A percentile compares a stretch with the other conserved stretches of the same genome.
Conservation (phyloP, 495 filamentous ascomycete genomes). For the Penicillium crystallinum region DNA sequence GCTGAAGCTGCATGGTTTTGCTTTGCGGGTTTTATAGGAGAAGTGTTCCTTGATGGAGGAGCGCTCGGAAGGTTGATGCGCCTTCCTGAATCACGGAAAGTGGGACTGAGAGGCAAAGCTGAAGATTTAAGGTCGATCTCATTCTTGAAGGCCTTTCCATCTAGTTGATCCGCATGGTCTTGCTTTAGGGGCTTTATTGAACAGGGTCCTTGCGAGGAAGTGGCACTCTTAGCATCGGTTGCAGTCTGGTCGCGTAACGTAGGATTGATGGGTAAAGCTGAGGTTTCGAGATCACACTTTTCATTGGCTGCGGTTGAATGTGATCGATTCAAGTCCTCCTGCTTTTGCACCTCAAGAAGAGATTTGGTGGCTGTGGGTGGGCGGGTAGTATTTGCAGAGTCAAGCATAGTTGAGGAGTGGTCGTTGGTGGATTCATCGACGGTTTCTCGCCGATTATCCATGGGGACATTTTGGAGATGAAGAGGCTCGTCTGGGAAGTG, state of each 20-base stretch:
- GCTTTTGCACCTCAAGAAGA: not conserved
- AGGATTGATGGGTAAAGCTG: constrained; percentile 8
- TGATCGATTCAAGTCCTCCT: not conserved
- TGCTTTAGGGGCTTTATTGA: not conserved
- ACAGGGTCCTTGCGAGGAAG: not conserved
- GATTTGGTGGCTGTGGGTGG: not conserved
- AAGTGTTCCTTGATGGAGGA: not conserved
- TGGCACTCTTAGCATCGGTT: not conserved
- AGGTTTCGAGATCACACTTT: constrained; percentile 7
- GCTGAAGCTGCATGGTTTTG: not conserved
- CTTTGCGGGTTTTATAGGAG: not conserved
- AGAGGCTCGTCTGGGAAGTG: not conserved
- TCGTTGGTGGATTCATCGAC: not conserved
- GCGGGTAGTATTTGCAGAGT: not conserved
- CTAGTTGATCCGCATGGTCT: not conserved
- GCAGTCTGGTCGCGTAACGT: not conserved
- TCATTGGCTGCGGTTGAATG: not conserved
- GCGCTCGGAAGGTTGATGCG: no score
- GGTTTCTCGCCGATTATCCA: not conserved
- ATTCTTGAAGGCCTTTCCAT: not conserved
- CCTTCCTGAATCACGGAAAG: not conserved
- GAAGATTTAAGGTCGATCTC: constrained; percentile 12
- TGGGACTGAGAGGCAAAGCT: constrained; percentile 4
- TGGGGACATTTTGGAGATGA: not conserved
- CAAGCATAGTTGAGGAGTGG: not conserved